Conservation (phyloP, 768 basidiomycete species). For the Strobilomyces confusus region DNA sequence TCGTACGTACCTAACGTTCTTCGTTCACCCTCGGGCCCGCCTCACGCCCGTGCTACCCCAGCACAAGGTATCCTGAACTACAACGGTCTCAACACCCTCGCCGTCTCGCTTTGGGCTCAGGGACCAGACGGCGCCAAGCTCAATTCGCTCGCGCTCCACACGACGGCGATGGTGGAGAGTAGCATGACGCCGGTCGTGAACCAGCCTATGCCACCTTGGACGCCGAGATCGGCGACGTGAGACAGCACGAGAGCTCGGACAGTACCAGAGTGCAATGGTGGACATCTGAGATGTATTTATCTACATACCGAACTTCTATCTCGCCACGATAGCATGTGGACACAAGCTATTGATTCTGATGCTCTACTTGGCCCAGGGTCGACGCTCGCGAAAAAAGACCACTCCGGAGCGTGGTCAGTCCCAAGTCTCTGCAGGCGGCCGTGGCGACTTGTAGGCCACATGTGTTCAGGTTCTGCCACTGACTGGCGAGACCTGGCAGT, state of each 20-base stretch:
- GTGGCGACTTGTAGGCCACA: too few relatives aligned
- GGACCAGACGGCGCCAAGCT: conserved; percentile 40
- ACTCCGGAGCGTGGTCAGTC: too few relatives aligned
- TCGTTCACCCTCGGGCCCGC: background rate
- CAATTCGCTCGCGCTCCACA: conserved; percentile 34
- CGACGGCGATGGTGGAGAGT: conserved; percentile 31
- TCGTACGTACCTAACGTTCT: conserved; percentile 13
- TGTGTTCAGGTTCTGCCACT: too few relatives aligned
- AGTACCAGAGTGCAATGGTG: background rate
- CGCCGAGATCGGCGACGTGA: conserved; percentile 16
- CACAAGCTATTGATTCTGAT: too few relatives aligned
- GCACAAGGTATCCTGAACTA: conserved; percentile 52
- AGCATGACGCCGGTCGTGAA: conserved; percentile 22
- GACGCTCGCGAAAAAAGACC: too few relatives aligned
- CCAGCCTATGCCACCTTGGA: conserved; percentile 28
- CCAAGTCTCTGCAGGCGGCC: too few relatives aligned
- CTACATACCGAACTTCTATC: too few relatives aligned
- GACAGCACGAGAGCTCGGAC: background rate
- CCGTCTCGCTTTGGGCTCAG: conserved; percentile 46
- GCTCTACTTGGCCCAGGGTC: too few relatives aligned
- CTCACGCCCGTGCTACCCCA: conserved; percentile 16
- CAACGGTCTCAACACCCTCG: conserved; percentile 44
- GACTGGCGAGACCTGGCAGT: too few relatives aligned
- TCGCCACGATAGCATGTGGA: background rate
- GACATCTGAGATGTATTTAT: background rate